Conservation (phyloP, 805 yeast species). For the Pichia nakasei region DNA sequence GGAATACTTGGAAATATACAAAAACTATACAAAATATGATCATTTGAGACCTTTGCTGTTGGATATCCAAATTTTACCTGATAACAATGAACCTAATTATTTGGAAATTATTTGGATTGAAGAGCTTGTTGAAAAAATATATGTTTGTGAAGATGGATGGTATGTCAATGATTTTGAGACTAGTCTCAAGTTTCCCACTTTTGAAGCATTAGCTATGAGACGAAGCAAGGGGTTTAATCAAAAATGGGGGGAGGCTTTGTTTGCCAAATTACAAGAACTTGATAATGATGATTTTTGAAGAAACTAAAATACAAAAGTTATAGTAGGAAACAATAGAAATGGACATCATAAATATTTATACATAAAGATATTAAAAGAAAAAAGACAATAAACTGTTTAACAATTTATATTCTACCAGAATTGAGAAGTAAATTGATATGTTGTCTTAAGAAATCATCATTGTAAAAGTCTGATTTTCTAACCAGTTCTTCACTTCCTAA, state of each 20-base stretch:
- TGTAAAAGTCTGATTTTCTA: constrained; percentile 74
- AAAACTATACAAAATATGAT: constrained; percentile 4
- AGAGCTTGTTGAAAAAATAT: constrained; percentile 2
- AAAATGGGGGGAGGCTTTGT: constrained; percentile 13
- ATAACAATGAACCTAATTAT: not conserved
- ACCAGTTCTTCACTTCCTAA: constrained; percentile 71
- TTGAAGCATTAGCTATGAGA: constrained; percentile 21
- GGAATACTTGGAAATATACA: constrained; percentile 1
- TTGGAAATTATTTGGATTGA: constrained; percentile 7
- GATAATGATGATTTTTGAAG: not conserved
- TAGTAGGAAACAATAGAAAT: too few relatives aligned
- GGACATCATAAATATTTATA: too few relatives aligned
- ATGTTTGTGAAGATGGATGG: constrained; percentile 24
- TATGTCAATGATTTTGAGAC: not conserved
- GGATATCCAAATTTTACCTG: not conserved
- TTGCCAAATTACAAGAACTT: constrained; percentile 7
- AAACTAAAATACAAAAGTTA: not conserved
- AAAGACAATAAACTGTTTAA: too few relatives aligned
- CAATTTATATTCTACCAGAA: constrained; percentile 35
- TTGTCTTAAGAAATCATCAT: constrained; percentile 68
- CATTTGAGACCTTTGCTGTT: constrained; percentile 6
- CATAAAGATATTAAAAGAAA: too few relatives aligned
- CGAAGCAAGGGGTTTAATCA: constrained; percentile 11
- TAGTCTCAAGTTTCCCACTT: constrained; percentile 18
- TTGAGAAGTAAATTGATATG: constrained; percentile 70